Evolutionary conservation across 257 asterid species (phyloP), one percentile per base, ranked within the genome.

Genomic region (Ilex aquifolium): DNA sequence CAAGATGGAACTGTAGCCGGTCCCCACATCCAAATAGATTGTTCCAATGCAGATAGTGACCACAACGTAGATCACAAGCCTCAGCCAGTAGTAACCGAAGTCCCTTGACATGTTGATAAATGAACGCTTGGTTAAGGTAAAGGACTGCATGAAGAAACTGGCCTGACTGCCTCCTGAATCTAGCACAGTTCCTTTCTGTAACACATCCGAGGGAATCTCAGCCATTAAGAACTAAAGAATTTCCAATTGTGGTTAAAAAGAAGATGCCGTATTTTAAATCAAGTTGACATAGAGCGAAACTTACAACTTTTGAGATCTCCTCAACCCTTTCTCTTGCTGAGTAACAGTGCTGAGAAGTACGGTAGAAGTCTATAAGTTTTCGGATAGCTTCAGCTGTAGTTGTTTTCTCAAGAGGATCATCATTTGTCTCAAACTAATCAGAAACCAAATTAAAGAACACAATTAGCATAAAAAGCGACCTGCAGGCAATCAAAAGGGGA

Each of bases 111-210:
- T 93, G 50, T 93, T 93, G 60, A 93, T 75, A 62, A 85, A 93
- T 2, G 99, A 93, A 32, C 99, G 96, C 59, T 83, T 82, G 12
- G 99, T 93, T 64, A 93, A 78, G 16, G 96, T 93, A 61, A 79
- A 72, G 4, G 96, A 78, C 77, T 93, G 99, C 99, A 85, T 93
- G 32, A 86, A 63, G 83, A 90, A 90, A 79, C 97, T 93, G 61
- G 99, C 97, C 67, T 85, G 99, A 65, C 97, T 93, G 57, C 99
- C 99, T 44, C 99, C 97, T 50, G 97, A 84, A 74, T 93, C 99
- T 1, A 93, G 76, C 65, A 93, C 91, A 0, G 99, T 93, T 79
- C 99, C 99, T 73, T 85, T 92, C 98, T 92, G 89, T 11, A 58
- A 75, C 2, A 29, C 14, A 61, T 2, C 53, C 4, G 57, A 36